Percentiles rank a stretch among this genome's conserved stretches.
These are phyloP conservation scores for Alternaria alternata DNA, from an alignment of 2,329 filamentous ascomycete genomes.

Conservation along the genomic window DNA sequence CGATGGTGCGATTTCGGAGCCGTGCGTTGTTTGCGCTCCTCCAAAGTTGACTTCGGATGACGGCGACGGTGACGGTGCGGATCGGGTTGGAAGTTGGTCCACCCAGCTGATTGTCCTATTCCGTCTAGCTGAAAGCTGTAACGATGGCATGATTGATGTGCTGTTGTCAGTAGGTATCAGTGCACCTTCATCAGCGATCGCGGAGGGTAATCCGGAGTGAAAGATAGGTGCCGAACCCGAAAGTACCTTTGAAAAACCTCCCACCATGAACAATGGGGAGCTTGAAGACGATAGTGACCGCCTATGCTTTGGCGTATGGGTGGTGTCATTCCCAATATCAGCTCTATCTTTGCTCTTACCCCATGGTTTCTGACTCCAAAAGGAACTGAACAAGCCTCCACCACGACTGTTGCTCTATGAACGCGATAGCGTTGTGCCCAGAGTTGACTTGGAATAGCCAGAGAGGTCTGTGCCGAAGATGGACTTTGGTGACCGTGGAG, in stretches of 20 bases:
- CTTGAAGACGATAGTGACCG: not conserved
- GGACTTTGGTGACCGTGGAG: not conserved
- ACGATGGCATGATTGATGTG: not conserved
- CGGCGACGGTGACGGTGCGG: not conserved
- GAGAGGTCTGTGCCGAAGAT: not conserved
- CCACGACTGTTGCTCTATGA: not conserved
- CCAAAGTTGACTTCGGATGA: not conserved
- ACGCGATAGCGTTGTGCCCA: not conserved
- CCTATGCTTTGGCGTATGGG: not conserved
- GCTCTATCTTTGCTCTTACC: not conserved
- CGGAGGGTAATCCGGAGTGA: not conserved
- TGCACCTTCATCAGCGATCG: not conserved
- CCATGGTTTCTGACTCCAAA: not conserved
- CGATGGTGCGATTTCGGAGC: not conserved
- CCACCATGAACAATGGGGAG: not conserved
- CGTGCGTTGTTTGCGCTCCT: not conserved
- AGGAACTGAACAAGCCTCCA: not conserved
- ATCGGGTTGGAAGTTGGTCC: not conserved
- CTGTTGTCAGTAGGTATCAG: not conserved
- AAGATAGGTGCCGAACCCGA: not conserved
- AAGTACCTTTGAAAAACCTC: not conserved
- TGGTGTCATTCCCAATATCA: not conserved
- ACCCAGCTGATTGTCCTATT: slow-evolving; percentile 2
- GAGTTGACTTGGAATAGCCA: not conserved
- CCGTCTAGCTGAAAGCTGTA: not conserved